Evolutionary conservation across 2,329 filamentous ascomycete genomes (phyloP).

Genomic region (Diaporthe destruens): DNA sequence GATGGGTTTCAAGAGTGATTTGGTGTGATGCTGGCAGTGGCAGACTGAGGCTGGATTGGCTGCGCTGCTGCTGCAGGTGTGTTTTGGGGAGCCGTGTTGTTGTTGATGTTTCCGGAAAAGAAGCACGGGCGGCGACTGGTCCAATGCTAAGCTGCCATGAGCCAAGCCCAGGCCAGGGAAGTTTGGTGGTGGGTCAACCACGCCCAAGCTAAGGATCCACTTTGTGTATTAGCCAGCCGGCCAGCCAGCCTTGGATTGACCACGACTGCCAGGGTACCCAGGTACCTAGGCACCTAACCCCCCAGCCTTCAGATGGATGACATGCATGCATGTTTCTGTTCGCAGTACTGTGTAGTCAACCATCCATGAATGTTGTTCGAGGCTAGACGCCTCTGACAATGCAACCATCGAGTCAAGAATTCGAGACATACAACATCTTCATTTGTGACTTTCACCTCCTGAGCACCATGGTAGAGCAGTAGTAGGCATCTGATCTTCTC

Average conservation of each 20-base stretch:
- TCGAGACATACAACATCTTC: no score
- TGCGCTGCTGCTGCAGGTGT: slow-evolving; percentile 3
- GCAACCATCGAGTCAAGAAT: no score
- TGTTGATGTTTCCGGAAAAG: slow-evolving; percentile 35
- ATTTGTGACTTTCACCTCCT: no score
- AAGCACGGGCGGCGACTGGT: slow-evolving; percentile 30
- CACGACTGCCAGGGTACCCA: no score
- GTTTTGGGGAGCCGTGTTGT: background rate
- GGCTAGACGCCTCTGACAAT: no score
- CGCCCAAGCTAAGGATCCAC: slow-evolving; percentile 10
- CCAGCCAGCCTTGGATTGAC: background rate
- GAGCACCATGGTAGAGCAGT: no score
- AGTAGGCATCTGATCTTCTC: no score
- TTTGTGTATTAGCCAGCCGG: background rate
- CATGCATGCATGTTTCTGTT: no score
- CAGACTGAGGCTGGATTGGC: slow-evolving; percentile 1
- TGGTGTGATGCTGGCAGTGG: background rate
- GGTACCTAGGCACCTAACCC: background rate
- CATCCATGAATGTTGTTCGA: no score
- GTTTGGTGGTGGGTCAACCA: slow-evolving; percentile 6
- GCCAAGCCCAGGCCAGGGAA: background rate
- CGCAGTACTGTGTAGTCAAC: background rate
- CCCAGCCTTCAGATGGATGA: no score
- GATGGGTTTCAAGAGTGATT: background rate
- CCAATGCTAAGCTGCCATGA: slow-evolving; percentile 15